Evolutionary conservation across 352 stramenopile genomes (phyloP).

Genomic region (Phytophthora nicotianae): DNA sequence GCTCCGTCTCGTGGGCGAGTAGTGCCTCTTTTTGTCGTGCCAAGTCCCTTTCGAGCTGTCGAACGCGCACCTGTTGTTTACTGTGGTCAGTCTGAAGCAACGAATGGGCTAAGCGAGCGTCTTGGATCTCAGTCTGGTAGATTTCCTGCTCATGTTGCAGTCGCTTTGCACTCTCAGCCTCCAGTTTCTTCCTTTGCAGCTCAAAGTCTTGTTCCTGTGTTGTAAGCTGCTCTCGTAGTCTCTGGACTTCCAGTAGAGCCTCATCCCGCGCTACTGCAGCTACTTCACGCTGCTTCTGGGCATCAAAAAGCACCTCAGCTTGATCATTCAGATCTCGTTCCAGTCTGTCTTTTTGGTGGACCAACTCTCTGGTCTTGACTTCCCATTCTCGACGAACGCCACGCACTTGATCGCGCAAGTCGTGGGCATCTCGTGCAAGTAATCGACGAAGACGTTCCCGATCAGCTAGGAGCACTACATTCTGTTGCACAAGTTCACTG

Average conservation of each 20-base stretch:
- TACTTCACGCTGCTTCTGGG: conserved; percentile 33
- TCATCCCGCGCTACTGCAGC: conserved; percentile 35
- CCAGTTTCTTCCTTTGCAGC: conserved; percentile 37
- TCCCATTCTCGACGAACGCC: conserved; percentile 54
- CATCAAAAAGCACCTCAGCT: conserved; percentile 1
- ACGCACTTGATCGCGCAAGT: conserved; percentile 43
- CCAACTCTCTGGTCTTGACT: conserved; percentile 46
- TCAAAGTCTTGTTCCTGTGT: conserved; percentile 36
- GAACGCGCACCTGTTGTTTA: conserved; percentile 65
- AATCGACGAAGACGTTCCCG: conserved; percentile 48
- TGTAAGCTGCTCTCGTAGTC: conserved; percentile 47
- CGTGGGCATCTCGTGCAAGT: conserved; percentile 48
- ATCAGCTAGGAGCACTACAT: conserved; percentile 43
- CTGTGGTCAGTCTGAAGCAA: conserved; percentile 54
- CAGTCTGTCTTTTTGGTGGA: conserved; percentile 39
- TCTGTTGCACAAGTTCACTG: conserved; percentile 50
- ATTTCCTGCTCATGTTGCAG: conserved; percentile 59
- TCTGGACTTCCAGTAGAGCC: conserved; percentile 43
- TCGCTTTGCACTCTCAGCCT: conserved; percentile 36
- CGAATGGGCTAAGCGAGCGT: conserved; percentile 53
- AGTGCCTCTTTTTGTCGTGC: conserved; percentile 52
- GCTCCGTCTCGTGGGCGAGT: conserved; percentile 45
- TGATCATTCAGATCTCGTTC: conserved; percentile 33
- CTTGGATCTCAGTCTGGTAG: conserved; percentile 64
- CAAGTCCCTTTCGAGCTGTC: conserved; percentile 68